Percentiles rank a stretch among this genome's conserved stretches.
Conservation (phyloP, 1,139 yeast genomes). For the Kodamaea arcana region DNA sequence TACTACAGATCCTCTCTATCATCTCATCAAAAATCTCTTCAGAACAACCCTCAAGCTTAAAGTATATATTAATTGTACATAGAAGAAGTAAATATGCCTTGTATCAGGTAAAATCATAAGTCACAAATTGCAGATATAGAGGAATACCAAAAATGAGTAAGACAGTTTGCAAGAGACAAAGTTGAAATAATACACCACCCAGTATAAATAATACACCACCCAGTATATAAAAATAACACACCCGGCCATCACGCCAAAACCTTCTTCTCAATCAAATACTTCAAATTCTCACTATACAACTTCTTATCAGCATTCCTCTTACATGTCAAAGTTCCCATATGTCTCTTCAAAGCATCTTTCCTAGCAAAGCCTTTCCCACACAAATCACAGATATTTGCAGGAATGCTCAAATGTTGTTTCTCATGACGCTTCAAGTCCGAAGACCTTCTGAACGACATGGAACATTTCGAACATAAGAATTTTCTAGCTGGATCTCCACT, state of each 20-base stretch:
- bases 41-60: too few relatives aligned
- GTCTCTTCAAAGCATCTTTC: conserved; percentile 75
- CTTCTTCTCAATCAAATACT: conserved; percentile 18
- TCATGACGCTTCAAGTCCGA: conserved; percentile 66
- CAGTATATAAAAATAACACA: too few relatives aligned
- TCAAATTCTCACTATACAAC: conserved; percentile 34
- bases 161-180: too few relatives aligned
- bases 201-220: too few relatives aligned
- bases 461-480: conserved; percentile 47
- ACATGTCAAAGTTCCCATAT: conserved; percentile 68
- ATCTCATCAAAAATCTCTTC: too few relatives aligned
- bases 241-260: background rate
- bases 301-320: conserved; percentile 57
- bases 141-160: too few relatives aligned
- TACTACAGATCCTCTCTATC: too few relatives aligned
- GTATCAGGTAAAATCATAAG: too few relatives aligned
- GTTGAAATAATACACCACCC: too few relatives aligned
- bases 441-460: conserved; percentile 56
- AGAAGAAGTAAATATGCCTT: too few relatives aligned
- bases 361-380: conserved; percentile 84
- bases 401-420: conserved; percentile 51
- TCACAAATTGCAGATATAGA: too few relatives aligned
- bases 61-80: too few relatives aligned
- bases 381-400: conserved; percentile 65
- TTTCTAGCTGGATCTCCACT: conserved; percentile 24